These are phyloP conservation scores for Candida gorgasii DNA, from an alignment of 805 yeast species.

Conservation along the genomic window DNA sequence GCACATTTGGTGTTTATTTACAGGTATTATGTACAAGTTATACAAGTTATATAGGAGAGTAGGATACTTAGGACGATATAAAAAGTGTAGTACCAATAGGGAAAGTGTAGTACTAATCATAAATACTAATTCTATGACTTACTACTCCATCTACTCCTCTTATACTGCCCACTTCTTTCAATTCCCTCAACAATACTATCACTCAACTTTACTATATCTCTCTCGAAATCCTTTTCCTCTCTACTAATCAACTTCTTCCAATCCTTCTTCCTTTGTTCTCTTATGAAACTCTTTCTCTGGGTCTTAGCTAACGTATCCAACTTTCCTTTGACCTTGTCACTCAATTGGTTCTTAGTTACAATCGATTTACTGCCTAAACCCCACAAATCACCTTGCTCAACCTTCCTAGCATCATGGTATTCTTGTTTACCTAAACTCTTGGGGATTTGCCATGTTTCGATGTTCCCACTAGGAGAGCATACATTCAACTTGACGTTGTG, in stretches of 20 bases:
- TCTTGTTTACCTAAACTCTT: conserved; percentile 70
- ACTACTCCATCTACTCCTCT: conserved; percentile 33
- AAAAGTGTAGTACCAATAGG: too few relatives aligned
- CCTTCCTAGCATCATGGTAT: conserved; percentile 90
- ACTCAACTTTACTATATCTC: conserved; percentile 25
- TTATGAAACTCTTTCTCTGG: conserved; percentile 38
- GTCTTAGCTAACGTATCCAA: conserved; percentile 37
- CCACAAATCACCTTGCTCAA: conserved; percentile 87
- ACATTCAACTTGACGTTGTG: conserved; percentile 80
- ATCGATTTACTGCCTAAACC: conserved; percentile 44
- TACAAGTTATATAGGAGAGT: too few relatives aligned
- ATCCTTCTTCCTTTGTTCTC: conserved; percentile 34
- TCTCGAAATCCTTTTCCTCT: conserved; percentile 26
- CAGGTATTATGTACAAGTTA: too few relatives aligned
- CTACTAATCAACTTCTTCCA: conserved; percentile 33
- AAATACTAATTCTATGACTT: too few relatives aligned
- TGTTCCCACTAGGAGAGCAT: conserved; percentile 74
- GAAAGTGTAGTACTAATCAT: too few relatives aligned
- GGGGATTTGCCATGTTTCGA: conserved; percentile 88
- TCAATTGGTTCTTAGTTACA: conserved; percentile 29
- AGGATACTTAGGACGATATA: too few relatives aligned
- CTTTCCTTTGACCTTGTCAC: conserved; percentile 32
- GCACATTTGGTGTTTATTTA: too few relatives aligned
- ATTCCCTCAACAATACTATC: conserved; percentile 31
- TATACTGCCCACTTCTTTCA: conserved; percentile 35